Evolutionary conservation across 441 rosid genomes (phyloP), one percentile per base, ranked within the genome.

Genomic region (Euphorbia corollata): DNA sequence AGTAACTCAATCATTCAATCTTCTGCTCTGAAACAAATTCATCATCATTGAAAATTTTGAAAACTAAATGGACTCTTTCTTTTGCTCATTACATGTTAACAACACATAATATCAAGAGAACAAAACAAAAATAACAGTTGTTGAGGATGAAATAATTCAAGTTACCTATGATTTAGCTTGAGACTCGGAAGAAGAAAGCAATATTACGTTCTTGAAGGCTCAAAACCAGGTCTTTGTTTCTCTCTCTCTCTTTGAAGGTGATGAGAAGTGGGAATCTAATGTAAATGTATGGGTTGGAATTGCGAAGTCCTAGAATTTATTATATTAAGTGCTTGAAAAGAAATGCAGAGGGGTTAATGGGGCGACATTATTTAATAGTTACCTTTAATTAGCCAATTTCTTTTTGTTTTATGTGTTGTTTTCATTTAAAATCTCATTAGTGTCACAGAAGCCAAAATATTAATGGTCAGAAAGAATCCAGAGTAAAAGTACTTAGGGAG

Each of bases 321-420:
- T 63, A 77, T 72, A 81, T 63, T 38, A 76, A 80, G 81, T 74
- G 79, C 78, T 79, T 78, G 56, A 81, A 86, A 82, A 85, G 73
- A 71, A 81, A 51, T 63, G 85, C 63, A 75, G 75, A 59, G 77
- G 32, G 32, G 32, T 27, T 27, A 27, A 27, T 27, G 32, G 32
- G 60, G 76, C 78, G 70, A 65, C 41, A 36, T 36, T 36, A 36
- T 36, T 68, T 64, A 77, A 63, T 24, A 12, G 57, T 73, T 70
- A 74, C 54, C 36, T 78, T 70, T 78, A 80, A 43, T 70, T 65
- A 54, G 82, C 61, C 65, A 48, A 74, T 71, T 77, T 77, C 80
- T 77, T 81, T 81, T 85, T 83, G 84, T 83, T 83, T 82, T 75
- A 78, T 74, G 77, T 74, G 81, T 68, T 75, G 83, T 65, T 47